Base-by-base conservation (phyloP, 768 basidiomycete genomes). In the Phylloporus sp. region DNA sequence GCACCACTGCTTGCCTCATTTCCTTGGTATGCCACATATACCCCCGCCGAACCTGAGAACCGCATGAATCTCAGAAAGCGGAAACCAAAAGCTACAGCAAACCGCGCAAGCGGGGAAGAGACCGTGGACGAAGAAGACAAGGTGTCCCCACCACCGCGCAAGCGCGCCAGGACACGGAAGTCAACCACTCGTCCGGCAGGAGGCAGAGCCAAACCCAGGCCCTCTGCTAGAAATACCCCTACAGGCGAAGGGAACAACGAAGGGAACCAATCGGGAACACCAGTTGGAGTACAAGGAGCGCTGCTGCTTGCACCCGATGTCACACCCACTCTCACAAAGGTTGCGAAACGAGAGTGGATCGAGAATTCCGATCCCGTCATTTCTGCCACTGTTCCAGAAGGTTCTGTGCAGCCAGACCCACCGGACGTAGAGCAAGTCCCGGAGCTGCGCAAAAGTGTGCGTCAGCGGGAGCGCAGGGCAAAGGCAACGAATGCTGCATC, bases 41-140 rank as follows among this genome's bases (percentile, higher is more conserved):
- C 63, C 6, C 63, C 61, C 22, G 27, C 59, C 6, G 67, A 70
- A 48, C 63, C 65, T 2, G 67, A 69, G 58, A 59, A 22, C 43
- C 63, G 67, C 1, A 70, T 70, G 67, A 70, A 49, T 29, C 67
- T 69, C 20, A 65, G 67, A 9, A 69, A 69, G 51, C 67, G 67
- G 29, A 69, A 70, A 41, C 57, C 63, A 23, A 62, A 58, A 29
- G 31, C 44, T 22, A 27, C 54, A 23, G 42, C 54, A 18, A 23
- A 74, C 51, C 43, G 79, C 34, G 41, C 73, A 72, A 54, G 75
- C 51, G 47, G 76, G 29, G 43, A 74, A 63, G 60, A 70, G 20
- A 59, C 64, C 1, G 54, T 44, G 5, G 69, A 70, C 39, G 67
- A 68, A 20, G 67, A 69, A 4, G 67, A 70, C 18, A 52, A 50